Evolutionary conservation across 176 grass and related monocot species (phyloP).

Genomic region (Aegilops speltoides): DNA sequence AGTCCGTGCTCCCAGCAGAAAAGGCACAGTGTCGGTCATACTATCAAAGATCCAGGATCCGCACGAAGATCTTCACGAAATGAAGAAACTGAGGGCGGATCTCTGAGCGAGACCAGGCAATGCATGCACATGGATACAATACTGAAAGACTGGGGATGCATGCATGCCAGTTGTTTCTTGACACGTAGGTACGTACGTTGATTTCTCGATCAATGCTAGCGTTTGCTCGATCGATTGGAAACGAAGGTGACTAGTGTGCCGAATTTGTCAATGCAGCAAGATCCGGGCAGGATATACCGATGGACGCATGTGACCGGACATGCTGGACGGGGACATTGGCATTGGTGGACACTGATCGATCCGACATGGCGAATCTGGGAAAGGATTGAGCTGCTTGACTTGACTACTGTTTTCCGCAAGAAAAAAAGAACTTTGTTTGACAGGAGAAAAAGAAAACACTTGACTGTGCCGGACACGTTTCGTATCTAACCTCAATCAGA

Average conservation of each 20-base stretch:
- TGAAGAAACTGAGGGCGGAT: not conserved
- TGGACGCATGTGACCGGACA: not conserved
- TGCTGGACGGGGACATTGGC: not conserved
- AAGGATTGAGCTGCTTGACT: not conserved
- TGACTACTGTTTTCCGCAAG: not conserved
- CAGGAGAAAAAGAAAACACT: not conserved
- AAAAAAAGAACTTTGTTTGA: not conserved
- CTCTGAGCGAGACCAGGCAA: not conserved
- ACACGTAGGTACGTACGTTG: not conserved
- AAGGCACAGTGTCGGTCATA: not conserved
- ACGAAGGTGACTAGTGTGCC: not conserved
- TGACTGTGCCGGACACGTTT: not conserved
- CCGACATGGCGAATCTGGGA: not conserved
- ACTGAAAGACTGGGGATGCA: not conserved
- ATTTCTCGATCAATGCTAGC: not conserved
- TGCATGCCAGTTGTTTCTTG: not conserved
- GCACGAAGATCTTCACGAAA: not conserved
- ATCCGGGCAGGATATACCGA: not conserved
- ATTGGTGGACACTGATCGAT: too few species aligned
- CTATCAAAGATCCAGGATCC: not conserved
- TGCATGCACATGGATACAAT: not conserved
- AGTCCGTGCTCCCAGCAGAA: not conserved
- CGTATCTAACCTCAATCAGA: not conserved
- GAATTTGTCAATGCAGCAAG: not conserved
- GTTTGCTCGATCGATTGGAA: not conserved